Evolutionary conservation across 164 flowering plant genomes (phyloP).

Genomic region (Vitis cinerea): DNA sequence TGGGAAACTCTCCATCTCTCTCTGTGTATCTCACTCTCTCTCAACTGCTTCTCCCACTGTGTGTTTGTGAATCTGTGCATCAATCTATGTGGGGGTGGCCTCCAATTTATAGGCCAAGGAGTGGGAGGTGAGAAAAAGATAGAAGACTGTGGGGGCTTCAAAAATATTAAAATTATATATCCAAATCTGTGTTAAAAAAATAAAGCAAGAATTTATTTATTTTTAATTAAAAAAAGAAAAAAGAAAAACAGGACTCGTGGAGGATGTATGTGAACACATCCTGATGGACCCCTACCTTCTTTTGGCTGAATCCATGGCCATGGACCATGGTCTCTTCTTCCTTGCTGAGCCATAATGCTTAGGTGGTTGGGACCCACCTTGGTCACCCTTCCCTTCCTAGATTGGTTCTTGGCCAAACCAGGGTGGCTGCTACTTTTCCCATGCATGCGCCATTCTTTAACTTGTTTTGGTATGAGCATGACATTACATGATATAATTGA

Average conservation of each 20-base stretch:
- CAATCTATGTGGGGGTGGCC: not conserved
- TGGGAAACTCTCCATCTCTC: slow-evolving; percentile 59
- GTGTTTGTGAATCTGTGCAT: not conserved
- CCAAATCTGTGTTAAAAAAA: too few relatives aligned
- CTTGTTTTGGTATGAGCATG: not conserved
- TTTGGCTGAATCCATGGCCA: slow-evolving; percentile 5
- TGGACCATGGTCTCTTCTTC: not conserved
- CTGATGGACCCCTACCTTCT: slow-evolving; percentile 22
- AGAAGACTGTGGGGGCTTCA: not conserved
- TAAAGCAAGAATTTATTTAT: too few relatives aligned
- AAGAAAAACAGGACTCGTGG: slow-evolving; percentile 16
- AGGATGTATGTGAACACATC: slow-evolving; percentile 18
- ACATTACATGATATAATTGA: not conserved
- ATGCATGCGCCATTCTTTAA: not conserved
- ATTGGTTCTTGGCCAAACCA: not conserved
- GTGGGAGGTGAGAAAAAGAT: not conserved
- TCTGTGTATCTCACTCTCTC: slow-evolving; percentile 14
- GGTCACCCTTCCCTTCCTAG: too few relatives aligned
- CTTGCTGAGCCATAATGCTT: slow-evolving; percentile 3
- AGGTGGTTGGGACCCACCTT: slow-evolving; percentile 2
- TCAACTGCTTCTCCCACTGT: not conserved
- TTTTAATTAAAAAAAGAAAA: not conserved
- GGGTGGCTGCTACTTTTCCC: not conserved
- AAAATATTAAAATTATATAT: not conserved
- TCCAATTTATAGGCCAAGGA: slow-evolving; percentile 19